Base-by-base conservation (phyloP, 129 eudicot genomes). In the Pulicaria dysenterica region DNA sequence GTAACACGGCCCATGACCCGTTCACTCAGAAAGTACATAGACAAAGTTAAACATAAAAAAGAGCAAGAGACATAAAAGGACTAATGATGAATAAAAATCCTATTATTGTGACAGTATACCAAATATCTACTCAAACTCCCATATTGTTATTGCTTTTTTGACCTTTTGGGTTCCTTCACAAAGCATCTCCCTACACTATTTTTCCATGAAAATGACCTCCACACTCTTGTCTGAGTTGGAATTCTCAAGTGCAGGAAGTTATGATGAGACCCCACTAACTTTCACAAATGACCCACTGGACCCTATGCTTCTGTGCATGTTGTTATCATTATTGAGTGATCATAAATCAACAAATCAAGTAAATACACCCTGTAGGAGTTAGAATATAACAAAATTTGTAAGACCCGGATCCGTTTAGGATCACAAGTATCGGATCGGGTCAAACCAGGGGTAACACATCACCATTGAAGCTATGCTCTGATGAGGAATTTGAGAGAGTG, bases 81-180 rank as follows among this genome's bases (percentile, higher is more conserved):
- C 56, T 42, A 77, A 60, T 59, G 39, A 70, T 70, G 77, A 45
- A 62, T 44, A 78, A 51, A 78, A 53, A 50, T 62, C 59, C 61
- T 71, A 40, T 62, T 17, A 17, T 63, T 48, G 41, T 47, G 44
- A 50, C 36, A 39, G 34, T 77, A 77, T 72, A 77, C 87, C 85
- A 83, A 69, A 83, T 64, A 66, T 83, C 65, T 83, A 86, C 88
- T 83, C 91, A 77, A 83, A 81, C 87, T 73, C 75, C 61, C 70
- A 58, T 83, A 41, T 47, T 62, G 77, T 72, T 70, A 61, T 57
- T 60, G 34, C 75, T 31, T 55, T 75, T 83, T 87, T 79, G 85
- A 79, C 86, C 73, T 78, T 70, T 78, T 60, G 37, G 74, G 51
- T 75, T 81, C 63, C 88, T 81, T 83, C 45, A 47, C 73, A 83